phyloP scores from a whole-genome alignment of 2,329 filamentous ascomycete genomes.

The Aureobasidium namibiae region DNA sequence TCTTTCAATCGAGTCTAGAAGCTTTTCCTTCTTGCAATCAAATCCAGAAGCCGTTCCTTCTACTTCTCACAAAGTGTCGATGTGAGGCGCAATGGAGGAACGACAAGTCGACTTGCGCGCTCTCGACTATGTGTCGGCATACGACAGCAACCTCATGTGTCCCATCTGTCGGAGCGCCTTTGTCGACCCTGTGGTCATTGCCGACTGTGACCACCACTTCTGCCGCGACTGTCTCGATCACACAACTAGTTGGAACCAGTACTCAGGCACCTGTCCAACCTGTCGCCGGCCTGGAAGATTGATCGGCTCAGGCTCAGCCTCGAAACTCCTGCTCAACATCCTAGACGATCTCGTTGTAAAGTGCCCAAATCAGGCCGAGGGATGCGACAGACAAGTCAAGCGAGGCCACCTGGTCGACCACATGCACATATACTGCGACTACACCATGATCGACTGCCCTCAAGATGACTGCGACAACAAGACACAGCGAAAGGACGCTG shows the following conservation, averaged over 20 bases:
- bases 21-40: not conserved
- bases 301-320: conserved; percentile 29
- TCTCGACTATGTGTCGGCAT: conserved; percentile 49
- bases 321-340: conserved; percentile 52
- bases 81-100: not conserved
- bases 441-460: conserved; percentile 46
- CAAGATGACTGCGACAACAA: conserved; percentile 41
- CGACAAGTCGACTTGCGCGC: conserved; percentile 43
- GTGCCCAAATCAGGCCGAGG: conserved; percentile 47
- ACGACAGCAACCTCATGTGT: conserved; percentile 55
- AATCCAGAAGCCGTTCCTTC: not conserved
- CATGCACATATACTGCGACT: conserved; percentile 52
- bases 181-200: conserved; percentile 46
- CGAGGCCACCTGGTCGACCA: conserved; percentile 51
- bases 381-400: conserved; percentile 46
- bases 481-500: conserved; percentile 47
- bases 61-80: not conserved
- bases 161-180: conserved; percentile 58
- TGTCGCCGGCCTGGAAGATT: conserved; percentile 42
- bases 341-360: conserved; percentile 53
- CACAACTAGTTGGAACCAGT: conserved; percentile 32
- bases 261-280: conserved; percentile 43
- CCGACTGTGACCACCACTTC: conserved; percentile 57
- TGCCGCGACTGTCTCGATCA: conserved; percentile 50
- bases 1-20: no score